Base-by-base conservation (phyloP, 805 yeast species). In the Teunomyces tritomae region DNA sequence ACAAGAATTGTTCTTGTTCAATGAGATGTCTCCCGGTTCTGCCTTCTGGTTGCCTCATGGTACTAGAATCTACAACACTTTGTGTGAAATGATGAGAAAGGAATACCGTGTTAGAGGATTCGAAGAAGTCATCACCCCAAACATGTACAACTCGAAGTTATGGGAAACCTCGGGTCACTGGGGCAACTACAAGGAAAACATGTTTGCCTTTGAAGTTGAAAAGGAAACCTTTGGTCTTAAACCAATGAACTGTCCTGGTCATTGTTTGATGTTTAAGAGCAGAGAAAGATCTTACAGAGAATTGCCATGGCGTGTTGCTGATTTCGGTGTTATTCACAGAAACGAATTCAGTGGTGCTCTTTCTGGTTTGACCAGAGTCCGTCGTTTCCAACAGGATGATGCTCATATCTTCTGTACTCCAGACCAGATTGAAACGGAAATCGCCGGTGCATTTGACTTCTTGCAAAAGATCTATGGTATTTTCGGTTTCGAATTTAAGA, bases 131-230 rank as follows among this genome's bases (percentile, higher is more conserved):
- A 92, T 94, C 67, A 91, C 99, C 52, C 99, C 99, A 63, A 94
- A 94, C 77, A 94, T 94, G 98, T 94, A 82, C 82, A 92, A 91
- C 76, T 75, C 97, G 52, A 92, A 92, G 72, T 79, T 94, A 62
- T 94, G 99, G 99, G 96, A 92, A 76, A 87, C 94, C 47, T 91
- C 98, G 9, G 99, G 99, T 57, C 99, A 94, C 72, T 94, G 98
- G 99, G 95, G 80, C 39, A 94, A 94, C 75, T 94, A 94, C 73
- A 86, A 89, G 68, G 99, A 94, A 68, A 89, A 94, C 70, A 94
- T 94, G 99, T 94, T 94, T 66, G 77, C 96, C 8, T 89, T 94
- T 61, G 97, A 91, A 47, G 96, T 92, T 56, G 99, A 94, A 74
- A 94, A 94, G 80, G 99, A 94, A 70, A 80, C 81, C 33, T 94